Evolutionary conservation across 768 basidiomycete genomes (phyloP).

Genomic region (Suillus weaverae): DNA sequence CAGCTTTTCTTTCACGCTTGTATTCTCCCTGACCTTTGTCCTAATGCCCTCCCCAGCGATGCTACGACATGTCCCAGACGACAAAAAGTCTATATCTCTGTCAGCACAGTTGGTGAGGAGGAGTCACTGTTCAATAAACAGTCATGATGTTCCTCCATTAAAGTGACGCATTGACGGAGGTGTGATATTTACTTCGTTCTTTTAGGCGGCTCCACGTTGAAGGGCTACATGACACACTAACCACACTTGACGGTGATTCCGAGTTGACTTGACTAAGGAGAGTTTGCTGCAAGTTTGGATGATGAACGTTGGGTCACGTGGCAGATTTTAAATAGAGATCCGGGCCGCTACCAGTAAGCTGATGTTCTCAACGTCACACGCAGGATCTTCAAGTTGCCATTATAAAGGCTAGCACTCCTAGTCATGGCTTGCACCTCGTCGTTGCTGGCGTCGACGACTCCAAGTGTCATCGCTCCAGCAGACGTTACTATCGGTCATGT

Average conservation of each 20-base stretch:
- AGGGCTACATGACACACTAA: neutral
- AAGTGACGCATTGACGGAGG: neutral
- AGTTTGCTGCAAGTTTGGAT: no score
- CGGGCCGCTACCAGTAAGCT: neutral
- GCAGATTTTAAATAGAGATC: neutral
- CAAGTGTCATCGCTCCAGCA: slow-evolving; percentile 42
- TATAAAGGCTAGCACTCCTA: neutral
- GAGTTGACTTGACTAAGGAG: neutral
- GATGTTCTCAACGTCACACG: slow-evolving; percentile 4
- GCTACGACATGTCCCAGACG: neutral
- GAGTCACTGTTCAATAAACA: neutral
- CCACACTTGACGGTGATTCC: neutral
- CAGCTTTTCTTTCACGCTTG: neutral
- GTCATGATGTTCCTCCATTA: neutral
- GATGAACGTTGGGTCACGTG: neutral
- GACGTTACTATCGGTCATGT: slow-evolving; percentile 61
- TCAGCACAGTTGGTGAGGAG: neutral
- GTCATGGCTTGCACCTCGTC: slow-evolving; percentile 51
- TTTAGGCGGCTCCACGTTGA: neutral
- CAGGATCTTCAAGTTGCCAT: slow-evolving; percentile 1
- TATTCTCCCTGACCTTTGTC: neutral
- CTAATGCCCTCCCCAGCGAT: neutral
- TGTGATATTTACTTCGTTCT: neutral
- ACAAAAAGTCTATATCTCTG: neutral
- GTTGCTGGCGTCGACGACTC: slow-evolving; percentile 43